Conservation (phyloP, 2,329 filamentous ascomycete species). For the Claviceps humidiphila region DNA sequence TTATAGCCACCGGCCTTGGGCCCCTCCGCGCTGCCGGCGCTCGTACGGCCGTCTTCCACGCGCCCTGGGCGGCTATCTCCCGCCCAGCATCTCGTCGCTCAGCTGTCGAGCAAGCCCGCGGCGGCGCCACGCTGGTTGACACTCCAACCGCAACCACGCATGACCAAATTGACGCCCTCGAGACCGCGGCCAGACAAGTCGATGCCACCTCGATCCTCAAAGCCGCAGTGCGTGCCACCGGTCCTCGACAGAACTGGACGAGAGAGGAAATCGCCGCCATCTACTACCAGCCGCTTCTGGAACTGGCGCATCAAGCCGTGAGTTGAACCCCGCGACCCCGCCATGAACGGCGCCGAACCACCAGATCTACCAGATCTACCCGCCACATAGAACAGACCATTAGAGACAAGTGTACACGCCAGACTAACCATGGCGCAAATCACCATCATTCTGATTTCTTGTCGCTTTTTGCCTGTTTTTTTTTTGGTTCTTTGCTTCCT, state of each 20-base stretch:
- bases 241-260: slow-evolving; percentile 63
- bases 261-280: slow-evolving; percentile 68
- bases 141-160: slow-evolving; percentile 4
- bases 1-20: slow-evolving; percentile 4
- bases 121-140: slow-evolving; percentile 9
- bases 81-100: background rate
- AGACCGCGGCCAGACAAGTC: slow-evolving; percentile 3
- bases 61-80: slow-evolving; percentile 3
- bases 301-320: slow-evolving; percentile 63
- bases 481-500: background rate
- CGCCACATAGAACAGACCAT: background rate
- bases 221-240: slow-evolving; percentile 44
- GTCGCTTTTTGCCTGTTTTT: too few relatives aligned
- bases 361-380: background rate
- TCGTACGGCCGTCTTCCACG: slow-evolving; percentile 1
- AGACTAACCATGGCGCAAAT: background rate
- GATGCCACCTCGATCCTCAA: slow-evolving; percentile 23
- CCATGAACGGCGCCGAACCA: background rate
- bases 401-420: background rate
- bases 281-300: slow-evolving; percentile 70
- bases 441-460: too few relatives aligned
- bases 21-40: slow-evolving; percentile 4
- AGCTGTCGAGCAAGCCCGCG: background rate
- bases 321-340: slow-evolving; percentile 13
- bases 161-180: slow-evolving; percentile 2